Evolutionary conservation across 1,284 basidiomycete genomes (phyloP), one percentile per base, ranked within the genome.

Genomic region (Naganishia sp.): DNA sequence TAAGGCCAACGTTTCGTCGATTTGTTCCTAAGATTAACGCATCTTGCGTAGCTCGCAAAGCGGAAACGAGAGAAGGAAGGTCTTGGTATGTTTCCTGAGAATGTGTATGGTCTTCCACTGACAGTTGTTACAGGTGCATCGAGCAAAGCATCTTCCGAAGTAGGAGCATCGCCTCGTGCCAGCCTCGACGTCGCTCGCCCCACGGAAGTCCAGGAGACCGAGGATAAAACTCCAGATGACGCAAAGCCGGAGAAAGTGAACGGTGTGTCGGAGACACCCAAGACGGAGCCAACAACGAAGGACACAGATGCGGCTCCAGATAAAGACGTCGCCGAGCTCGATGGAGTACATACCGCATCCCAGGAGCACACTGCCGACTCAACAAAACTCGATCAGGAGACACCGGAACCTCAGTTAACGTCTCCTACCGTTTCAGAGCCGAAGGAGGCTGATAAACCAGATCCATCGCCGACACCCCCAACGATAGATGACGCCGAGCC

Each of bases 61-160:
- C 65, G 57, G 43, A 66, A 66, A 51, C 41, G 46, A 31, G 57
- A 66, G 15, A 66, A 66, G 57, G 58, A 66, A 51, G 41, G 56
- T 41, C 55, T 56, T 47, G 47, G 64, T 57, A 18, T 32, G 57
- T 41, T 2, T 21, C n/a, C 15, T 43, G 25, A 35, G 50, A 43
- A 21, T 21, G 60, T 28, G 15, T 7, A 21, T 23, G 28, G 28
- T 28, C 28, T 2, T 3, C 43, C 28, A 11, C 21, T 53, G 1
- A 60, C 53, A 23, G 0, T 15, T 13, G 21, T 3, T 21, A 17
- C 54, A 65, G 63, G 41, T n/a, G 49, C 45, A 41, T 47, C 51
- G 18, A 66, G 65, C 21, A 57, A 66, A 35, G 65, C 65, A 32
- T 52, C 63, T 2, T 65, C 57, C 6, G 57, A 58, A 10, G 57